Evolutionary conservation across 1,284 basidiomycete species (phyloP).

Genomic region (Quambalaria eucalypti): DNA sequence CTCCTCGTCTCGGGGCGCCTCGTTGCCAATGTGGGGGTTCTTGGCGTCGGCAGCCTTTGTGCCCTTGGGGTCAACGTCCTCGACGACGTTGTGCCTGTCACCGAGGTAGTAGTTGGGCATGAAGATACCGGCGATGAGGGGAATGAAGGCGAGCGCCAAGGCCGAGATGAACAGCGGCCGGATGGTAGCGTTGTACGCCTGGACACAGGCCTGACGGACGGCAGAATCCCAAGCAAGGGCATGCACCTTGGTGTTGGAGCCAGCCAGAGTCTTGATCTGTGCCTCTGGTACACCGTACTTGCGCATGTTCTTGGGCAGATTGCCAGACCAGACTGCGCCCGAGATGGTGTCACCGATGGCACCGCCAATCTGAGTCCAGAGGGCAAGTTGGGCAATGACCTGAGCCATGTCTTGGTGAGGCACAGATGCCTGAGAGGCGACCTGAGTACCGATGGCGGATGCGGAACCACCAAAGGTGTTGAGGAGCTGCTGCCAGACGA

Average conservation of each 20-base stretch:
- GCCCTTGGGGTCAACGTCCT: too few species aligned
- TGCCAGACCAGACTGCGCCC: constrained; percentile 42
- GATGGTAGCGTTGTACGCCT: neutral
- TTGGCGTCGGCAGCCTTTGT: too few species aligned
- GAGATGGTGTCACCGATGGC: constrained; percentile 45
- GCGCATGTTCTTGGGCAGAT: constrained; percentile 29
- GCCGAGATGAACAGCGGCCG: neutral
- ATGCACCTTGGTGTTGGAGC: constrained; percentile 2
- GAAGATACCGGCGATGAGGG: constrained; percentile 45
- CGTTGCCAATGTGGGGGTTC: too few species aligned
- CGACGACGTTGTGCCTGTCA: constrained; percentile 51
- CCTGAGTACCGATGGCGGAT: constrained; percentile 46
- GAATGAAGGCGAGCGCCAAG: constrained; percentile 32
- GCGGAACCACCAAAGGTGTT: constrained; percentile 30
- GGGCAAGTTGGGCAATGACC: constrained; percentile 45
- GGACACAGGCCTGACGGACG: neutral
- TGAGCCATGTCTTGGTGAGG: constrained; percentile 48
- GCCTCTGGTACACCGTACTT: constrained; percentile 49
- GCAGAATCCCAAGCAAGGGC: neutral
- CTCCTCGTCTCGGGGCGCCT: too few species aligned
- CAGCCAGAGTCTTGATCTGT: constrained; percentile 10
- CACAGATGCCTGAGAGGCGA: constrained; percentile 46
- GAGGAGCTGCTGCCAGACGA: constrained; percentile 22
- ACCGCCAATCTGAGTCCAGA: constrained; percentile 48
- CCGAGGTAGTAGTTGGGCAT: constrained; percentile 48